These are phyloP conservation scores for Scutellaria galericulata DNA, from an alignment of 257 asterid species.

Conservation along the genomic window DNA sequence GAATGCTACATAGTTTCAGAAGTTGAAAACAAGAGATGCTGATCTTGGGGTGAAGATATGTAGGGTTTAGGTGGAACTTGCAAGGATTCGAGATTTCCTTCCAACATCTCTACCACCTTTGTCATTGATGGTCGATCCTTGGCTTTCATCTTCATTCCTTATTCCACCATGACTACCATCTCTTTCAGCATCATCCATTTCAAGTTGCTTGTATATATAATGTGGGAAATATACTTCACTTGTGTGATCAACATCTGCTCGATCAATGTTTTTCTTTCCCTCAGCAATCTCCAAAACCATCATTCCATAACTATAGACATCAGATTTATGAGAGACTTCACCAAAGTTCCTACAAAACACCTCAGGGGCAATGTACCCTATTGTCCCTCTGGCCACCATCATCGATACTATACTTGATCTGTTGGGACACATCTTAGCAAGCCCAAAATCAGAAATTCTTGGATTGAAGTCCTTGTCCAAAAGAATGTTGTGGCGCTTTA, in stretches of 20 bases:
- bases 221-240: slow-evolving; percentile 38
- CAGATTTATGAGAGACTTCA: slow-evolving; percentile 46
- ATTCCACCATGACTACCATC: background rate
- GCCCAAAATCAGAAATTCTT: slow-evolving; percentile 47
- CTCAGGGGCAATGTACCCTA: slow-evolving; percentile 55
- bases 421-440: slow-evolving; percentile 40
- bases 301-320: slow-evolving; percentile 52
- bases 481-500: slow-evolving; percentile 45
- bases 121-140: slow-evolving; percentile 44
- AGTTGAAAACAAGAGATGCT: background rate
- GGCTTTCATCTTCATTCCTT: slow-evolving; percentile 32
- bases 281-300: slow-evolving; percentile 37
- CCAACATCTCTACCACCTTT: slow-evolving; percentile 51
- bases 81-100: slow-evolving; percentile 35
- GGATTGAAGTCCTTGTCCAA: background rate
- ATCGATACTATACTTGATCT: slow-evolving; percentile 43
- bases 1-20: slow-evolving; percentile 5
- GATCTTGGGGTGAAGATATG: slow-evolving; percentile 34
- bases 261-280: slow-evolving; percentile 27
- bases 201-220: slow-evolving; percentile 39
- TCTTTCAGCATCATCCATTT: background rate
- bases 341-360: slow-evolving; percentile 42
- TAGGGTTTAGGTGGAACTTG: slow-evolving; percentile 47
- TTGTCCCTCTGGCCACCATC: slow-evolving; percentile 41
- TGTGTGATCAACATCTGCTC: background rate